Percentiles rank a stretch among this genome's conserved stretches.
phyloP scores from a whole-genome alignment of 2,329 filamentous ascomycete genomes.

The Fusarium sp. region DNA sequence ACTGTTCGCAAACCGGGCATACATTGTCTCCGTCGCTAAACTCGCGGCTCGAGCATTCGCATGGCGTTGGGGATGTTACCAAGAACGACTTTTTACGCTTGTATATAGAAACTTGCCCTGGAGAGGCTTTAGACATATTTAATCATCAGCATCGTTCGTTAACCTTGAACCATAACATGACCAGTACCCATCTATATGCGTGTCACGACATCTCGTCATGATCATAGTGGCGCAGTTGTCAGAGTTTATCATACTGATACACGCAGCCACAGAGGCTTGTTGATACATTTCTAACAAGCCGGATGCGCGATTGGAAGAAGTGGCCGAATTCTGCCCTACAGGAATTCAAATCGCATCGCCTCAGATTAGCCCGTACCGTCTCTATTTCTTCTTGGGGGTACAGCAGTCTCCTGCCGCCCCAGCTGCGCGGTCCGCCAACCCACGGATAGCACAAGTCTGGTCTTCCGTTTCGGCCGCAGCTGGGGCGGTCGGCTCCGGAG shows the following conservation, averaged over 20 bases:
- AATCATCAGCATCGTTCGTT: conserved; percentile 47
- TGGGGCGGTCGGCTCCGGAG: conserved; percentile 41
- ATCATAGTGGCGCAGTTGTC: not conserved
- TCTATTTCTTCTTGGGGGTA: conserved; percentile 53
- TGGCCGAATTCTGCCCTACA: not conserved
- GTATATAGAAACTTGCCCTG: conserved; percentile 43
- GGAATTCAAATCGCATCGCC: not conserved
- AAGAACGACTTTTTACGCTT: conserved; percentile 43
- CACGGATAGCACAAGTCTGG: conserved; percentile 49
- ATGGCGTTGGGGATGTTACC: conserved; percentile 45
- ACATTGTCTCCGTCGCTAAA: conserved; percentile 29
- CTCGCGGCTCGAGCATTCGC: conserved; percentile 39
- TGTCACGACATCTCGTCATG: not conserved
- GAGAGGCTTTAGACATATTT: conserved; percentile 45
- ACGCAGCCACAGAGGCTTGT: not conserved
- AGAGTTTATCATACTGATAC: not conserved
- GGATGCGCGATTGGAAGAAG: not conserved
- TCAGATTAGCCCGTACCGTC: not conserved
- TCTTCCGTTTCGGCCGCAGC: conserved; percentile 34
- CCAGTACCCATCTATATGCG: not conserved
- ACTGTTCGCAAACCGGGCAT: conserved; percentile 31
- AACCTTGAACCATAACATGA: not conserved
- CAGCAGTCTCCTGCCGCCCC: conserved; percentile 63
- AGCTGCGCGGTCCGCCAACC: conserved; percentile 58
- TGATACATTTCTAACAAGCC: not conserved